Base-by-base conservation (phyloP, 164 flowering plant species). In the Aristolochia contorta region DNA sequence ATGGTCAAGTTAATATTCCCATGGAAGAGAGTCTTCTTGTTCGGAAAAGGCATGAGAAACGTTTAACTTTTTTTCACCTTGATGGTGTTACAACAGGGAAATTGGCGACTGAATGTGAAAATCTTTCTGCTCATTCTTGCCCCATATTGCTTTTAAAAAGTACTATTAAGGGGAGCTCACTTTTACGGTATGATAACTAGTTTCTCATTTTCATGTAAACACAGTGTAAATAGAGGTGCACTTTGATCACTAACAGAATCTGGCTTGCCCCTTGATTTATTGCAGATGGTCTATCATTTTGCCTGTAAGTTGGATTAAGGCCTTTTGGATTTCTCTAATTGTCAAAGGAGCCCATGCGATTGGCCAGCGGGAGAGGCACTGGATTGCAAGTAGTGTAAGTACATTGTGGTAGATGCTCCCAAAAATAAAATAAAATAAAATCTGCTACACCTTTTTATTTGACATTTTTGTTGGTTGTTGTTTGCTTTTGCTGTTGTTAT, bases 301-400 rank as follows among this genome's bases (percentile, higher is more conserved):
- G 20, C 97, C 97, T 16, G 56, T 93, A 37, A 79, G 82, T 74
- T 93, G 99, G 99, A 81, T 76, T 41, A 86, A 72, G 72, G 80
- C 87, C 54, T 88, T 90, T 58, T 93, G 97, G 99, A 50, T 76
- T 66, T 68, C 87, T 67, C 67, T 90, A 12, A 65, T 88, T 50
- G 73, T 78, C 61, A 72, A 66, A 60, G 97, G 97, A 51, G 93
- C 86, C 69, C 88, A 71, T 63, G 87, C 87, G 46, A 78, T 90
- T 60, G 99, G 99, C 60, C 78, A 81, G 77, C 80, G 86, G 65
- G 99, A 93, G 76, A 88, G 79, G 68, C 92, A 64, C 53, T 91
- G 96, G 99, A 61, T 90, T 76, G 82, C 97, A 47, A 67, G 80
- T 71, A 83, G 86, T 54, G 87, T 83, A 59, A 70, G 87, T 76